phyloP scores from a whole-genome alignment of 192 early-diverging fungal species.

The Piromyces finnis region DNA sequence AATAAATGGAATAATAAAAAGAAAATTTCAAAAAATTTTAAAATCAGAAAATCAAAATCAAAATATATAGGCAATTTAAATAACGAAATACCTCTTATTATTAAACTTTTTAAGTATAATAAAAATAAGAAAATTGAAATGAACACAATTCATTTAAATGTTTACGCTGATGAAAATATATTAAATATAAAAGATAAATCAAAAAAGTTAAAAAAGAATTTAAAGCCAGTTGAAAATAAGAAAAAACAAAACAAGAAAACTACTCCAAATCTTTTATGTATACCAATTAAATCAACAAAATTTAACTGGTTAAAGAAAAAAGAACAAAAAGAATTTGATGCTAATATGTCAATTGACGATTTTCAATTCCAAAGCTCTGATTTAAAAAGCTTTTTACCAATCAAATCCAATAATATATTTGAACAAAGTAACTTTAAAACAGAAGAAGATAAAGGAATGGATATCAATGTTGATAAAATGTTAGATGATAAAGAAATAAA shows the following conservation, averaged over 20 bases:
- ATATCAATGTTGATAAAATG: too few relatives aligned
- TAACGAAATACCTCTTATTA: not conserved
- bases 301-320: not conserved
- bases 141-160: not conserved
- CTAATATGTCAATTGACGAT: not conserved
- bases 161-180: not conserved
- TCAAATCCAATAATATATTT: not conserved
- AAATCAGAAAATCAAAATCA: not conserved
- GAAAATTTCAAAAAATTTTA: not conserved
- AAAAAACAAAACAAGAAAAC: not conserved
- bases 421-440: not conserved
- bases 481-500: too few relatives aligned
- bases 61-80: not conserved
- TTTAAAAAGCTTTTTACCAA: not conserved
- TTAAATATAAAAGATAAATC: not conserved
- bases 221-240: not conserved
- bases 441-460: not conserved
- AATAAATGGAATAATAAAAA: not conserved
- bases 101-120: not conserved
- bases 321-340: not conserved
- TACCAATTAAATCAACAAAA: not conserved
- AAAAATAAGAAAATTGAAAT: not conserved
- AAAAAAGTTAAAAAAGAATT: not conserved
- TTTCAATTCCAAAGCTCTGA: not conserved
- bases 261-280: not conserved